phyloP scores from a whole-genome alignment of 2,329 filamentous ascomycete species.

The Rhytidhysteron rufulum region DNA sequence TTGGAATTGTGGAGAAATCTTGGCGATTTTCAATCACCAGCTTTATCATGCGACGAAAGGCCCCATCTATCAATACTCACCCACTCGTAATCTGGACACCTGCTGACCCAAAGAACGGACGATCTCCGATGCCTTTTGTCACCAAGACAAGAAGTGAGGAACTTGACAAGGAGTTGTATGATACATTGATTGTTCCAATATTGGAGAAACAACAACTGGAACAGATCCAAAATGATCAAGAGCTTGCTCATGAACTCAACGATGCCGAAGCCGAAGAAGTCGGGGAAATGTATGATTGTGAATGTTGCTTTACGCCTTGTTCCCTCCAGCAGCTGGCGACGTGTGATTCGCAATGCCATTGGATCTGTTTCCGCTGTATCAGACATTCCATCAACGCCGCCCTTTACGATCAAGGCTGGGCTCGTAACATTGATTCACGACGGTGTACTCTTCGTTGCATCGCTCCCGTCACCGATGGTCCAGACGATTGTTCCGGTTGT shows the following conservation, averaged over 20 bases:
- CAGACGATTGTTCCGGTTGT: conserved; percentile 63
- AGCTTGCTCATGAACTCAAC: conserved; percentile 44
- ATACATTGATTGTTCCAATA: conserved; percentile 41
- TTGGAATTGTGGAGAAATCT: conserved; percentile 66
- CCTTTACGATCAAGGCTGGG: conserved; percentile 90
- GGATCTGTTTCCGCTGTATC: conserved; percentile 79
- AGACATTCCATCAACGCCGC: conserved; percentile 79
- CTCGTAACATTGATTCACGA: conserved; percentile 69
- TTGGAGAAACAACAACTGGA: conserved; percentile 37
- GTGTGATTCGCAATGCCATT: conserved; percentile 66
- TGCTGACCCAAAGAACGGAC: conserved; percentile 53
- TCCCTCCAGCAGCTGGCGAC: conserved; percentile 71
- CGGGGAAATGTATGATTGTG: conserved; percentile 61
- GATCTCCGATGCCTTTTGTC: conserved; percentile 57
- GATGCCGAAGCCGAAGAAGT: conserved; percentile 46
- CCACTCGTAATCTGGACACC: conserved; percentile 60
- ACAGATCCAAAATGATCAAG: conserved; percentile 37
- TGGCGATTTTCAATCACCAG: conserved; percentile 73
- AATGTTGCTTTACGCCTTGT: conserved; percentile 70
- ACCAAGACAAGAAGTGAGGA: conserved; percentile 61
- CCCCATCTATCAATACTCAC: conserved; percentile 50
- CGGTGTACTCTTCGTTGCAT: conserved; percentile 76
- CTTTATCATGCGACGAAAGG: conserved; percentile 65
- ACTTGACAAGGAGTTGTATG: conserved; percentile 48
- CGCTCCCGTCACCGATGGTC: conserved; percentile 59